Conservation (phyloP, 1,139 yeast genomes). For the Eremothecium cymbalariae region DNA sequence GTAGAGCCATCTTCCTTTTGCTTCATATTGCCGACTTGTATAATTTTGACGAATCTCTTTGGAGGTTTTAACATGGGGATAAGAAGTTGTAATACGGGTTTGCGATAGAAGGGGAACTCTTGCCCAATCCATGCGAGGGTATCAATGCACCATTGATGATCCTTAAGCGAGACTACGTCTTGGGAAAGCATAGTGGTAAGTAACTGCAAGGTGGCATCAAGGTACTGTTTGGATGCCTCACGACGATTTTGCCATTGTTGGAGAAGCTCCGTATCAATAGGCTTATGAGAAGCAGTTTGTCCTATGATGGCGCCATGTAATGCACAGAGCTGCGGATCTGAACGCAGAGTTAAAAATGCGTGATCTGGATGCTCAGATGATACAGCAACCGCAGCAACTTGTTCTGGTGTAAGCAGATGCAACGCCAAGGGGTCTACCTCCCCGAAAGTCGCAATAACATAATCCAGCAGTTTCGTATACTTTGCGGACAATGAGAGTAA, state of each 20-base stretch:
- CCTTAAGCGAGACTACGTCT: background rate
- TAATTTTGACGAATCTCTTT: conserved; percentile 16
- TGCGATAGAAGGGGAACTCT: conserved; percentile 3
- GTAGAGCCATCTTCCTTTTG: conserved; percentile 19
- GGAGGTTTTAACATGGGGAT: conserved; percentile 16
- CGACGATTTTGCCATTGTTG: conserved; percentile 5
- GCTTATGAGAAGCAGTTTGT: background rate
- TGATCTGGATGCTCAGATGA: too few relatives aligned
- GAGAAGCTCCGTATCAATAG: conserved; percentile 1
- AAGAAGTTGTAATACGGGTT: background rate
- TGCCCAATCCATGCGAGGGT: conserved; percentile 1
- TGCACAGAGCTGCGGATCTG: background rate
- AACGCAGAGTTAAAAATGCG: too few relatives aligned
- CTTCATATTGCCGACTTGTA: conserved; percentile 27
- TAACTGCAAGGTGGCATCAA: background rate
- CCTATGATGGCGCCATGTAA: background rate
- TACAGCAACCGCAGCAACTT: background rate
- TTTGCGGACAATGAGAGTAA: background rate
- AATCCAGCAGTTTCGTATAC: background rate
- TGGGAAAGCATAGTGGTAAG: background rate
- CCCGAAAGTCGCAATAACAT: background rate
- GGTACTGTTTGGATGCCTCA: conserved; percentile 1
- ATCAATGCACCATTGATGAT: conserved; percentile 4
- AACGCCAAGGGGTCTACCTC: background rate
- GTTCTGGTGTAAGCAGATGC: background rate